A percentile compares a stretch with the other conserved stretches of the same genome.
Evolutionary conservation across 2,329 filamentous ascomycete genomes (phyloP).

Genomic region (Aspergillus novoparasiticus): DNA sequence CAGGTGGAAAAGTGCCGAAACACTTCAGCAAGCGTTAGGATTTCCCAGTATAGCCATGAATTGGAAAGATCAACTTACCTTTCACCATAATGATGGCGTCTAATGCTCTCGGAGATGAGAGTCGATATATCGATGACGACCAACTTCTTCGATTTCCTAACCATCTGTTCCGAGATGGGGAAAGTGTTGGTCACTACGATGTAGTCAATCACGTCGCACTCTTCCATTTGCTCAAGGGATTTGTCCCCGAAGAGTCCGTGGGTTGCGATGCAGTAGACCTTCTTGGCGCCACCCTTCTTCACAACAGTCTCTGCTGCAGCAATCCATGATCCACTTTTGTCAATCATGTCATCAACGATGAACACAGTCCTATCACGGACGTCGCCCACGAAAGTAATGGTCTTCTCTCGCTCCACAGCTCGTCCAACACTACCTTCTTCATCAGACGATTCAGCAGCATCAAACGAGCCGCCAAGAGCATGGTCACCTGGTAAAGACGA

Average conservation of each 20-base stretch:
- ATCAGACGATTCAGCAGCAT: conserved; percentile 87
- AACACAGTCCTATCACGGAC: conserved; percentile 86
- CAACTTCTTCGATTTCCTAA: conserved; percentile 75
- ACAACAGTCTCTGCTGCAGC: conserved; percentile 95
- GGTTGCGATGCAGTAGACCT: conserved; percentile 96
- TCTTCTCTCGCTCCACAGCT: conserved; percentile 81
- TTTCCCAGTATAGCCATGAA: conserved; percentile 18
- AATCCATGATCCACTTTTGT: conserved; percentile 96
- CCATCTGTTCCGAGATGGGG: conserved; percentile 77
- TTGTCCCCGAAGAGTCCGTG: conserved; percentile 93
- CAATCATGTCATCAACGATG: conserved; percentile 98
- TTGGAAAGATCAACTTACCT: conserved; percentile 63
- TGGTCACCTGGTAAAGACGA: conserved; percentile 71
- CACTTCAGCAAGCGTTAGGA: conserved; percentile 38
- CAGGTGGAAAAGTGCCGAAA: conserved; percentile 64
- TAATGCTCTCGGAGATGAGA: conserved; percentile 86
- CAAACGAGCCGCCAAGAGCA: conserved; percentile 79
- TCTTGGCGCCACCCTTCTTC: conserved; percentile 86
- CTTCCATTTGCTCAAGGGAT: conserved; percentile 84
- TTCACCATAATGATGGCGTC: conserved; percentile 95
- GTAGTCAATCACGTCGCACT: conserved; percentile 88
- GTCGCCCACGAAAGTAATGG: conserved; percentile 96
- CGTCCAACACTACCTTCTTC: conserved; percentile 63
- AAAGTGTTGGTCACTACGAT: conserved; percentile 98
- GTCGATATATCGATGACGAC: conserved; percentile 87